Conservation (phyloP, 2,329 filamentous ascomycete species). For the Exophiala calicioides region DNA sequence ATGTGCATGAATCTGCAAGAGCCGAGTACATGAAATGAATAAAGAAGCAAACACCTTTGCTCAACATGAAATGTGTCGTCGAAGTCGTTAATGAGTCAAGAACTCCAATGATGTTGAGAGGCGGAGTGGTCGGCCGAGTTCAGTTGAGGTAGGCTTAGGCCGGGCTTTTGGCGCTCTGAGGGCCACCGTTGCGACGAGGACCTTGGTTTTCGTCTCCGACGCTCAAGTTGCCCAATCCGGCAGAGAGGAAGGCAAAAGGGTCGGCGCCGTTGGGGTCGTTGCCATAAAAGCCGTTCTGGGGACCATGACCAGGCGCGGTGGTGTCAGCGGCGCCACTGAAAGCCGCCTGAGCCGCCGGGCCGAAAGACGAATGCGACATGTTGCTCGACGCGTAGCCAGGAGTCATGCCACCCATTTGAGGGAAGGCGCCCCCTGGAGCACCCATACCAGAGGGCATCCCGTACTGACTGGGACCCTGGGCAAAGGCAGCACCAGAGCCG, state of each 20-base stretch:
- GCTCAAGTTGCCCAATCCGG: constrained; percentile 60
- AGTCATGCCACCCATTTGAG: constrained; percentile 63
- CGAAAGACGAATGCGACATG: constrained; percentile 81
- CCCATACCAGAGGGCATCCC: constrained; percentile 82
- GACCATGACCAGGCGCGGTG: constrained; percentile 68
- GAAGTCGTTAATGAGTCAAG: constrained; percentile 25
- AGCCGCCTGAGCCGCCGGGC: constrained; percentile 88
- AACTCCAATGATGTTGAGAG: constrained; percentile 20
- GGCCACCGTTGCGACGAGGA: constrained; percentile 46
- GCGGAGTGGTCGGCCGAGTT: constrained; percentile 7
- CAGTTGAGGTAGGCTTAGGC: constrained; percentile 20
- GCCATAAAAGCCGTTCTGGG: constrained; percentile 71
- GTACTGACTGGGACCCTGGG: constrained; percentile 78
- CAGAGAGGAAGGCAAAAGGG: constrained; percentile 65
- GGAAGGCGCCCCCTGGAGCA: constrained; percentile 74
- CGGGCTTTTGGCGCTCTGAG: constrained; percentile 48
- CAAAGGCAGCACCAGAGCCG: constrained; percentile 60
- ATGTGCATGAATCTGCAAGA: constrained; percentile 27
- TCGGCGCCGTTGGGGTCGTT: constrained; percentile 57
- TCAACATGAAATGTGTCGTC: constrained; percentile 29
- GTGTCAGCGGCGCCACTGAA: constrained; percentile 88
- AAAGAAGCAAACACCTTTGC: constrained; percentile 25
- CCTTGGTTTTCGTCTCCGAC: constrained; percentile 51
- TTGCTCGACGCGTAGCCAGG: constrained; percentile 77
- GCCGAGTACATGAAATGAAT: constrained; percentile 24